Base-by-base conservation (phyloP, 495 filamentous ascomycete genomes). In the Neurospora sp. region DNA sequence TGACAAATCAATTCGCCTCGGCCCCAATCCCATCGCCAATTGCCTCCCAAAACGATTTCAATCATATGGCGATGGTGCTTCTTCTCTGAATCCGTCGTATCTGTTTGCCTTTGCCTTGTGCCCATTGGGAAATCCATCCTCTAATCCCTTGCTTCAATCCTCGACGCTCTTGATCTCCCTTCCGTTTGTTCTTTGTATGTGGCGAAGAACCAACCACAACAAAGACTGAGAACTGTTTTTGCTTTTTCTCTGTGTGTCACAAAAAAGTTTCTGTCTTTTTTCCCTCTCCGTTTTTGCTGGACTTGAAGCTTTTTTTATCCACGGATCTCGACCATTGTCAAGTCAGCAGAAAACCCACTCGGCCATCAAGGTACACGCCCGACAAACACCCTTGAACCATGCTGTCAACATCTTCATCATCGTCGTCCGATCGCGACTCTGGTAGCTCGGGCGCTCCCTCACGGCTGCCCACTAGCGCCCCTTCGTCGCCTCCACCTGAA, bases 401-500 rank as follows among this genome's bases (percentile, higher is more conserved):
- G 74, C 80, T 81, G 73, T 71, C 74, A 35, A 37, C 39, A 44
- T 77, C 79, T 10, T 62, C 72, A 4, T 79, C 81, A 2, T 1
- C 12, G 5, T 79, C 81, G 16, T 80, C 80, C 39, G 80, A 82
- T 7, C 37, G 71, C 35, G 78, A 81, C 10, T 66, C 71, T 18
- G 70, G 54, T 38, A 76, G 72, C 72, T 83, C 83, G 7, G 23
- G 54, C 23, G 23, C 54, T 60, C 75, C 73, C 9, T 85, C 85
- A 5, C 77, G 77, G 12, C 72, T 82, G 5, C 79, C 82, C 0
- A 85, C 82, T 7, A 87, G 80, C 62, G 78, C 79, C 5, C 83
- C 84, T 1, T 85, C 83, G 5, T 87, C 86, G n/a, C 84, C 85
- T 23, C 84, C 85, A 0, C 75, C 77, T 1, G 41, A 60, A 12